Conservation (phyloP, 2,329 filamentous ascomycete genomes). For the Claviceps arundinis region DNA sequence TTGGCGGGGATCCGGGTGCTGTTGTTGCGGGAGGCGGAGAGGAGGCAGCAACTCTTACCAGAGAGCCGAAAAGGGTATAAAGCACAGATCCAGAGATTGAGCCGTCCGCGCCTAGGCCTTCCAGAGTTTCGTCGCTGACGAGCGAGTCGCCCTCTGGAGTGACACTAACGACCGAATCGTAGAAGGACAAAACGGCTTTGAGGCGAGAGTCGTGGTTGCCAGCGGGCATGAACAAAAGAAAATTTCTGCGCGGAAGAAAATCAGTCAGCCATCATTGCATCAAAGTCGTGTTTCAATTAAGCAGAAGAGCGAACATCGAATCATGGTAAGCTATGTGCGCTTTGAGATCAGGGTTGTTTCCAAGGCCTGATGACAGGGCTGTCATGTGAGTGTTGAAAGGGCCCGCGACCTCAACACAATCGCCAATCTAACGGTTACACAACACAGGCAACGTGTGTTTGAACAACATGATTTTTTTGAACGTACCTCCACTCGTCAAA, state of each 20-base stretch:
- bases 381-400: too few relatives aligned
- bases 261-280: slow-evolving; percentile 6
- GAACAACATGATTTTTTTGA: neutral
- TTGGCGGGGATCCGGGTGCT: neutral
- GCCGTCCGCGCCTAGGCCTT: slow-evolving; percentile 81
- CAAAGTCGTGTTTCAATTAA: neutral
- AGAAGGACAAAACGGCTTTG: slow-evolving; percentile 77
- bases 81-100: slow-evolving; percentile 42
- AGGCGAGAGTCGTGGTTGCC: slow-evolving; percentile 54
- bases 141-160: slow-evolving; percentile 89
- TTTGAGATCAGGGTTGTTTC: too few relatives aligned
- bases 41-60: slow-evolving; percentile 50
- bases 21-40: slow-evolving; percentile 24
- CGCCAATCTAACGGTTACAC: neutral
- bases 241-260: slow-evolving; percentile 48
- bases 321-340: too few relatives aligned
- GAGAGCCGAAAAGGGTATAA: slow-evolving; percentile 61
- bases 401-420: too few relatives aligned
- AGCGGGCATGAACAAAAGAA: slow-evolving; percentile 74
- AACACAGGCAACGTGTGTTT: neutral
- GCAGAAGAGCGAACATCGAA: neutral
- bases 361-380: too few relatives aligned
- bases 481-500: slow-evolving; percentile 95
- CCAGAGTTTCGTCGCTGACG: slow-evolving; percentile 78
- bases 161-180: slow-evolving; percentile 76